These are phyloP conservation scores for Cyberlindnera nakhonratchasimensis DNA, from an alignment of 805 yeast species.

Conservation along the genomic window DNA sequence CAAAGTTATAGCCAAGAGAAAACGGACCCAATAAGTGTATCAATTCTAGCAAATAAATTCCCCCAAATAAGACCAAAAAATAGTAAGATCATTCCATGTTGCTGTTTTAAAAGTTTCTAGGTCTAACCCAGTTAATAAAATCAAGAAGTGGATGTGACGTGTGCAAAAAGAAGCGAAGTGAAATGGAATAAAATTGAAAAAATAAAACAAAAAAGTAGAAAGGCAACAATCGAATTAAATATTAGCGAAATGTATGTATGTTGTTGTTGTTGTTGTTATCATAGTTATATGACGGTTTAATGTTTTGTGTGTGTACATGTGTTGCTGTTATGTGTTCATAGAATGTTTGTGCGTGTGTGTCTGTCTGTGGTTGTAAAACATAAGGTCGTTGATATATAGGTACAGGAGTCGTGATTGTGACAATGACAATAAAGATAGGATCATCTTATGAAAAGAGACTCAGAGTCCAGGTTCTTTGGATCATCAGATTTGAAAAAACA, in stretches of 20 bases:
- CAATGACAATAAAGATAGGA: background rate
- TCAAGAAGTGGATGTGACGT: background rate
- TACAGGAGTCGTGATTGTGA: slow-evolving; percentile 5
- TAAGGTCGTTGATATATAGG: slow-evolving; percentile 8
- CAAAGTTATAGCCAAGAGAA: background rate
- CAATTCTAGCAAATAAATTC: background rate
- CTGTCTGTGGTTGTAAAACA: background rate
- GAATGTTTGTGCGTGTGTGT: slow-evolving; percentile 1
- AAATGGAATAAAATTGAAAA: background rate
- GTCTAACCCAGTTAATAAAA: background rate
- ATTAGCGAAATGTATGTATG: slow-evolving; percentile 1
- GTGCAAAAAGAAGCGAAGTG: background rate
- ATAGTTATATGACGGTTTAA: background rate
- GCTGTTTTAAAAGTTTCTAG: background rate
- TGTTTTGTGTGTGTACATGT: background rate
- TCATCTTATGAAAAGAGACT: slow-evolving; percentile 15
- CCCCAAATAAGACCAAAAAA: background rate
- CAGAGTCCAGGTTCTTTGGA: slow-evolving; percentile 10
- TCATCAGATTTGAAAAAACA: slow-evolving; percentile 27
- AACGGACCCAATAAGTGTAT: background rate
- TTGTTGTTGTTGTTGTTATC: background rate
- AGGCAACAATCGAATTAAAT: background rate
- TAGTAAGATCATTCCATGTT: too few species aligned
- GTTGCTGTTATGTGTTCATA: background rate
- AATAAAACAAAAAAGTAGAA: background rate